These are phyloP conservation scores for Cryptococcus sp. DNA, from an alignment of 1,284 basidiomycete species.

Conservation along the genomic window DNA sequence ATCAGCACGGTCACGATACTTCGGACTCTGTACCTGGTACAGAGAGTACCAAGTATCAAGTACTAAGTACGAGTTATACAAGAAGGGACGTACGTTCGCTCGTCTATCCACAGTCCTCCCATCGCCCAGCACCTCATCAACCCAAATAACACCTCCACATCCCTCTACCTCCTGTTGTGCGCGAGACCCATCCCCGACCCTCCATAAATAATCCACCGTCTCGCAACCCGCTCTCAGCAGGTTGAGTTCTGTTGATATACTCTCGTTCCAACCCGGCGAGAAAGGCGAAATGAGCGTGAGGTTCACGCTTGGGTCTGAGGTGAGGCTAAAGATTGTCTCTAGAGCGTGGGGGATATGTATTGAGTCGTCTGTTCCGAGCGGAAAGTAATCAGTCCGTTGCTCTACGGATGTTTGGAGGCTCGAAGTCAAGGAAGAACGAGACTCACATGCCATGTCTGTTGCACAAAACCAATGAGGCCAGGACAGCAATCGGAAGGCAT, in stretches of 20 bases:
- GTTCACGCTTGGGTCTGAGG: constrained; percentile 9
- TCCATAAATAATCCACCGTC: constrained; percentile 18
- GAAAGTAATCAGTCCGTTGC: neutral
- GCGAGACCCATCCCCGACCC: constrained; percentile 9
- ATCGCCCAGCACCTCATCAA: constrained; percentile 9
- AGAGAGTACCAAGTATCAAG: too few species aligned
- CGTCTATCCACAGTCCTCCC: too few species aligned
- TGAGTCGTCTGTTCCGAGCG: constrained; percentile 10
- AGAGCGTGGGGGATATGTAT: constrained; percentile 12
- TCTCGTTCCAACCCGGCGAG: constrained; percentile 9
- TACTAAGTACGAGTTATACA: too few species aligned
- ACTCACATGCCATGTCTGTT: neutral
- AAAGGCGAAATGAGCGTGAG: constrained; percentile 13
- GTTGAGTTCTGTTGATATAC: constrained; percentile 2
- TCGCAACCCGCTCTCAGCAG: constrained; percentile 10
- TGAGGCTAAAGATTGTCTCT: neutral
- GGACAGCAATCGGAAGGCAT: too few species aligned
- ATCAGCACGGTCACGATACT: neutral
- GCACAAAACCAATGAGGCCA: too few species aligned
- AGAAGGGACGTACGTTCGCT: neutral
- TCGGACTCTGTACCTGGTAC: too few species aligned
- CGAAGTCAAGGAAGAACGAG: too few species aligned
- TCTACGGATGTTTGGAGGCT: too few species aligned
- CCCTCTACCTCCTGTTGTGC: neutral
- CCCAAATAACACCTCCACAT: constrained; percentile 9